Conservation (phyloP, 371 early-diverging fungal species). For the Mucor saturninus region DNA sequence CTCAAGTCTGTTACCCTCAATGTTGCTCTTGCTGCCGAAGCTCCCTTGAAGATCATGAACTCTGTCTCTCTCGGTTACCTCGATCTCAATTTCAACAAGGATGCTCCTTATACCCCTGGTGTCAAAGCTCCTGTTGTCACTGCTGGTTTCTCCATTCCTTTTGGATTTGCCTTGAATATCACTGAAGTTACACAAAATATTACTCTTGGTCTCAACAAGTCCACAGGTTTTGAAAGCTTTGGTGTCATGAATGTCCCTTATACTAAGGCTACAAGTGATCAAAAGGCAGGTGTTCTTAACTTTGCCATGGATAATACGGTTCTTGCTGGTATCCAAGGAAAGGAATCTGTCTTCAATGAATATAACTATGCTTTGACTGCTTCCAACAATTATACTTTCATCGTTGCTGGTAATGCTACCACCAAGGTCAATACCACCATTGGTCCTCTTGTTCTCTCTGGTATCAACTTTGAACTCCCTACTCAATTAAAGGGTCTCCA, state of each 20-base stretch:
- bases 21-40: slow-evolving; percentile 51
- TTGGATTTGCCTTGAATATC: slow-evolving; percentile 61
- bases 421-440: slow-evolving; percentile 63
- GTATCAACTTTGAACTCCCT: slow-evolving; percentile 62
- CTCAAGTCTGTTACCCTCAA: slow-evolving; percentile 58
- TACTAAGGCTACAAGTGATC: slow-evolving; percentile 51
- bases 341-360: slow-evolving; percentile 48
- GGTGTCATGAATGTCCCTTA: slow-evolving; percentile 52
- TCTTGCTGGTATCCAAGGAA: slow-evolving; percentile 46
- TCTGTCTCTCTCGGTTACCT: slow-evolving; percentile 59
- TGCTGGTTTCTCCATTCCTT: slow-evolving; percentile 61
- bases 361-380: slow-evolving; percentile 58
- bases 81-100: slow-evolving; percentile 53
- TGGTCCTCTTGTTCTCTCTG: slow-evolving; percentile 60
- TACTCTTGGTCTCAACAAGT: slow-evolving; percentile 44
- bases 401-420: slow-evolving; percentile 53
- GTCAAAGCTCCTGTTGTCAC: slow-evolving; percentile 54
- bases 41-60: slow-evolving; percentile 57
- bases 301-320: slow-evolving; percentile 52
- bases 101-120: slow-evolving; percentile 56
- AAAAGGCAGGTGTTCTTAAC: slow-evolving; percentile 48
- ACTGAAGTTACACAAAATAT: slow-evolving; percentile 60
- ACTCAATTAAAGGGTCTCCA: slow-evolving; percentile 62
- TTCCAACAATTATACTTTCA: slow-evolving; percentile 47
- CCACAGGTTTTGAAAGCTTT: slow-evolving; percentile 31